Percentiles rank a stretch among this genome's conserved stretches.
These are phyloP conservation scores for Parietichytrium sp. DNA, from an alignment of 108 stramenopile species.

Conservation along the genomic window DNA sequence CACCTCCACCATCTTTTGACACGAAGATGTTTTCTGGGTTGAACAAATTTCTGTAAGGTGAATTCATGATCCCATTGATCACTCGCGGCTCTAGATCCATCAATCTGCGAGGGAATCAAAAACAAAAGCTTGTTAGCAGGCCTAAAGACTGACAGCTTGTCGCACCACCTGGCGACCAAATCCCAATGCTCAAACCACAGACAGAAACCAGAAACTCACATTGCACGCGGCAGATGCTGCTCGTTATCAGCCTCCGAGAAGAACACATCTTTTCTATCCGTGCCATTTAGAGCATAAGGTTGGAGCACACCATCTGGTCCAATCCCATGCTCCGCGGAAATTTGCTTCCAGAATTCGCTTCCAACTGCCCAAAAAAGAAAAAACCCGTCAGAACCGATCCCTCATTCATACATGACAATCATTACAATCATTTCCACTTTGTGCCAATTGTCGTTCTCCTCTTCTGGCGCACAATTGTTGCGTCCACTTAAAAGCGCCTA, in stretches of 20 bases:
- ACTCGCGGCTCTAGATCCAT: constrained; percentile 97
- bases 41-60: constrained; percentile 70
- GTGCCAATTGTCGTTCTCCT: no score
- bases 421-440: no score
- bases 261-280: constrained; percentile 97
- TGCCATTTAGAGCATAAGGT: constrained; percentile 68
- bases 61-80: constrained; percentile 79
- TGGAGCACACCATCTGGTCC: constrained; percentile 84
- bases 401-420: no score
- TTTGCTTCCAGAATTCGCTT: constrained; percentile 97
- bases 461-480: no score
- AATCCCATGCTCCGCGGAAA: constrained; percentile 97
- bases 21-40: constrained; percentile 96
- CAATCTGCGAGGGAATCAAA: no score
- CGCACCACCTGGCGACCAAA: no score
- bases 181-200: no score
- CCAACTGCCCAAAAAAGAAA: constrained; percentile 79
- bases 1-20: constrained; percentile 92
- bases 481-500: no score
- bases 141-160: no score
- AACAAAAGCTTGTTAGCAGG: no score
- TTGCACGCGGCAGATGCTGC: constrained; percentile 82
- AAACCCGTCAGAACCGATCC: no score
- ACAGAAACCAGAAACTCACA: no score
- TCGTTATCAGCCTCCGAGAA: constrained; percentile 95